Percentiles rank a stretch among this genome's conserved stretches.
These are phyloP conservation scores for Exserohilum rostratum DNA, from an alignment of 2,329 filamentous ascomycete species.

Conservation along the genomic window DNA sequence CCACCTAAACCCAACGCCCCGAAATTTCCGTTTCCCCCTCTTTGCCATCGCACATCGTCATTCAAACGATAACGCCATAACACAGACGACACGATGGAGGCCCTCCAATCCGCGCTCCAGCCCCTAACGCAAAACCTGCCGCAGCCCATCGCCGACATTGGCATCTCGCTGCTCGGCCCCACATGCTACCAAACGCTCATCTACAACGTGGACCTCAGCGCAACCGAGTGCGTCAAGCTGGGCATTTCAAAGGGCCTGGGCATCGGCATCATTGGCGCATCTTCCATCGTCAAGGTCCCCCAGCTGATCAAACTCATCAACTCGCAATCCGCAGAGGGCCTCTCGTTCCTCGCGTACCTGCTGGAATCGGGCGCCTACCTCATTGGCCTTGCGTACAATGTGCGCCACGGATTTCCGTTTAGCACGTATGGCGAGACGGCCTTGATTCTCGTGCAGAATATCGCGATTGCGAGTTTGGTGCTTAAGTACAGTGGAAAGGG, in stretches of 20 bases:
- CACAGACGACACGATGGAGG: conserved; percentile 48
- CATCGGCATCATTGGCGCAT: conserved; percentile 89
- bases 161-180: conserved; percentile 70
- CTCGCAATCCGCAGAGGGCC: conserved; percentile 79
- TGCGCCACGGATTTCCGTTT: conserved; percentile 90
- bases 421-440: conserved; percentile 96
- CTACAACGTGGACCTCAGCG: conserved; percentile 79
- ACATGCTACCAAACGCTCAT: conserved; percentile 85
- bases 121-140: conserved; percentile 53
- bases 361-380: conserved; percentile 89
- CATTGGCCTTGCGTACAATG: conserved; percentile 90
- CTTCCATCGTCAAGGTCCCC: conserved; percentile 91
- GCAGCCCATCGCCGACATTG: conserved; percentile 42
- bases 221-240: conserved; percentile 82
- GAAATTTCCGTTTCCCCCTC: background rate
- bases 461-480: conserved; percentile 85
- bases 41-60: background rate
- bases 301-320: conserved; percentile 91
- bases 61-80: background rate
- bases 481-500: conserved; percentile 78
- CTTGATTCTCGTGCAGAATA: conserved; percentile 89
- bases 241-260: conserved; percentile 91
- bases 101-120: conserved; percentile 45
- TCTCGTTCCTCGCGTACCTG: conserved; percentile 88
- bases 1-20: conserved; percentile 1